Evolutionary conservation across 2,329 filamentous ascomycete genomes (phyloP).

Genomic region (Trichoderma lentiforme): DNA sequence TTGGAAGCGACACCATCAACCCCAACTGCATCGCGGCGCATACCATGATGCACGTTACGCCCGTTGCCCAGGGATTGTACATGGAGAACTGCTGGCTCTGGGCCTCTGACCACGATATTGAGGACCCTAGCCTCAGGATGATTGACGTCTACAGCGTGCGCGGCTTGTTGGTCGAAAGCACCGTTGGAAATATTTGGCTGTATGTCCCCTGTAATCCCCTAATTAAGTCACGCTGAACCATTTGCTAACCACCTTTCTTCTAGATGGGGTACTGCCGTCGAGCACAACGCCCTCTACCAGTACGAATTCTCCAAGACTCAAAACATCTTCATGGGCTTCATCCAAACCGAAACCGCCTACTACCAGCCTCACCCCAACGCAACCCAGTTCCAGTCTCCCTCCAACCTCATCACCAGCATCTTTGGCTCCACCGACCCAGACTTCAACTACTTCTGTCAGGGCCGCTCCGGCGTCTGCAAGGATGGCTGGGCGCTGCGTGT

Average conservation of each 20-base stretch:
- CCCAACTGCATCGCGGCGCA: constrained; percentile 41
- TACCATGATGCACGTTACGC: constrained; percentile 43
- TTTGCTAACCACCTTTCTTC: not conserved
- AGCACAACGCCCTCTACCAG: constrained; percentile 41
- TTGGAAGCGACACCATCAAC: constrained; percentile 30
- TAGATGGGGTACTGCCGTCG: constrained; percentile 22
- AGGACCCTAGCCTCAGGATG: constrained; percentile 44
- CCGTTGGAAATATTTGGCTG: not conserved
- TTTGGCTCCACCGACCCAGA: constrained; percentile 15
- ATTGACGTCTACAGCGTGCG: constrained; percentile 52
- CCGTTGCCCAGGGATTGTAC: constrained; percentile 36
- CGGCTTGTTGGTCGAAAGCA: constrained; percentile 41
- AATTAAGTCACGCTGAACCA: not conserved
- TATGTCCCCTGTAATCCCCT: not conserved
- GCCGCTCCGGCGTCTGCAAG: constrained; percentile 20
- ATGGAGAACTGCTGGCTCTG: constrained; percentile 47
- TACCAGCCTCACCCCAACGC: constrained; percentile 22
- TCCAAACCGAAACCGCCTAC: constrained; percentile 38
- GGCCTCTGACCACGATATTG: constrained; percentile 54
- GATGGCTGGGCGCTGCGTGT: constrained; percentile 28
- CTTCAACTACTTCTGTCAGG: constrained; percentile 15
- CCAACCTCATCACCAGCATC: not conserved
- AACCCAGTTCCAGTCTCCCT: constrained; percentile 18
- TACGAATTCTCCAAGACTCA: constrained; percentile 46
- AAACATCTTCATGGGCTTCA: constrained; percentile 47